phyloP scores from a whole-genome alignment of 1,284 basidiomycete species.

The Rhodotorula sp. region DNA sequence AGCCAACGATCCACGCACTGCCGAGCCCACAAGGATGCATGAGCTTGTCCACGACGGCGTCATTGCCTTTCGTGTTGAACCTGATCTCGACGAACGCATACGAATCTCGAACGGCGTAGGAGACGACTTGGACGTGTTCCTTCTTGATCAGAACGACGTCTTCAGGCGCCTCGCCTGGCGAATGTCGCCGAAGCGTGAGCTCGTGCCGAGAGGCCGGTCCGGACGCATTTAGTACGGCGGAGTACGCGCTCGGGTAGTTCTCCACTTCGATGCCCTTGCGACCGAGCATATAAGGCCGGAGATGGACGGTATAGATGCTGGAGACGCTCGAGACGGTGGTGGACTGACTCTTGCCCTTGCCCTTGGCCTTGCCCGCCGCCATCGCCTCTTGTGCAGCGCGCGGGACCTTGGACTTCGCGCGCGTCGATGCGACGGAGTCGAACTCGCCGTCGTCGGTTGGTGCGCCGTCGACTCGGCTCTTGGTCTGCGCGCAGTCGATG shows the following conservation, averaged over 20 bases:
- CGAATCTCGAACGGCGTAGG: background rate
- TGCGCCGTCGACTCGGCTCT: background rate
- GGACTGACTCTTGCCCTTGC: background rate
- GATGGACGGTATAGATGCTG: background rate
- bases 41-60: too few relatives aligned
- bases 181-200: background rate
- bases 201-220: background rate
- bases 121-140: too few relatives aligned
- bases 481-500: background rate
- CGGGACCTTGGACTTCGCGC: too few relatives aligned
- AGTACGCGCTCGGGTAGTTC: background rate
- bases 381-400: background rate
- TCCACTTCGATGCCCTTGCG: background rate
- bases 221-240: background rate
- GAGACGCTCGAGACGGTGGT: background rate
- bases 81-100: too few relatives aligned
- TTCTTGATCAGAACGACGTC: background rate
- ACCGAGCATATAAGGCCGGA: background rate
- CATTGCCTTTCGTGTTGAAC: too few relatives aligned
- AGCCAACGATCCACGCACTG: too few relatives aligned
- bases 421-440: background rate
- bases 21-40: too few relatives aligned
- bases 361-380: background rate
- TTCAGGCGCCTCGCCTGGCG: background rate
- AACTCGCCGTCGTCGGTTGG: constrained; percentile 11